A percentile compares a stretch with the other conserved stretches of the same genome.
Evolutionary conservation across 345 rosid species (phyloP).

Genomic region (Eucalyptus caleyi): DNA sequence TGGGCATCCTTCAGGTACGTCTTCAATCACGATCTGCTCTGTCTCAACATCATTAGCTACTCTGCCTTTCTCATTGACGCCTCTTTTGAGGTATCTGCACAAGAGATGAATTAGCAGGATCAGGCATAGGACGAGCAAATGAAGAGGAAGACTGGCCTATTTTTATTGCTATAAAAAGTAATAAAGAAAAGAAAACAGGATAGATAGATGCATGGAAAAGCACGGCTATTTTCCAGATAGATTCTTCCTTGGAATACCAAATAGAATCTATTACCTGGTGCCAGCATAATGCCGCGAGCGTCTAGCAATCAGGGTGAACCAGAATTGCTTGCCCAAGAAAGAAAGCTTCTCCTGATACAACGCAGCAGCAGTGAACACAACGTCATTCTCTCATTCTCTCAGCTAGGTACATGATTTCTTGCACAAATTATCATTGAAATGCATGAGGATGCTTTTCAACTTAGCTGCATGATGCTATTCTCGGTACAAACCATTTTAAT

Average conservation of each 20-base stretch:
- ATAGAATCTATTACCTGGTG: conserved; percentile 48
- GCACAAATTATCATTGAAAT: background rate
- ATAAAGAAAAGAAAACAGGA: background rate
- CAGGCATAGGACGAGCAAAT: background rate
- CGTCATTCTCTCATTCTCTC: background rate
- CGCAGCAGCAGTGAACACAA: background rate
- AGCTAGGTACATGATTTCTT: background rate
- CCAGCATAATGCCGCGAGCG: conserved; percentile 98
- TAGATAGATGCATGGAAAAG: background rate
- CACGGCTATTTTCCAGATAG: background rate
- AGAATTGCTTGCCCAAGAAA: conserved; percentile 50
- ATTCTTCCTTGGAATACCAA: background rate
- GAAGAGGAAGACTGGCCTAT: background rate
- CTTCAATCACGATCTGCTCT: conserved; percentile 89
- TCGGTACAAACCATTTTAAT: background rate
- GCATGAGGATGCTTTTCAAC: background rate
- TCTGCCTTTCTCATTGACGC: conserved; percentile 95
- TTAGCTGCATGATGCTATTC: background rate
- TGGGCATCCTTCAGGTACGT: conserved; percentile 55
- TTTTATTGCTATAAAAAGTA: background rate
- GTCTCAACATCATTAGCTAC: conserved; percentile 99
- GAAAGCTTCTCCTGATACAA: conserved; percentile 50
- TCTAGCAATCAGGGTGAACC: conserved; percentile 75
- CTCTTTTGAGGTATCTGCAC: conserved; percentile 76
- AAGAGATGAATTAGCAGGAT: background rate